Evolutionary conservation across 1,139 yeast species (phyloP).

Genomic region (Yamadazyma dendronema): DNA sequence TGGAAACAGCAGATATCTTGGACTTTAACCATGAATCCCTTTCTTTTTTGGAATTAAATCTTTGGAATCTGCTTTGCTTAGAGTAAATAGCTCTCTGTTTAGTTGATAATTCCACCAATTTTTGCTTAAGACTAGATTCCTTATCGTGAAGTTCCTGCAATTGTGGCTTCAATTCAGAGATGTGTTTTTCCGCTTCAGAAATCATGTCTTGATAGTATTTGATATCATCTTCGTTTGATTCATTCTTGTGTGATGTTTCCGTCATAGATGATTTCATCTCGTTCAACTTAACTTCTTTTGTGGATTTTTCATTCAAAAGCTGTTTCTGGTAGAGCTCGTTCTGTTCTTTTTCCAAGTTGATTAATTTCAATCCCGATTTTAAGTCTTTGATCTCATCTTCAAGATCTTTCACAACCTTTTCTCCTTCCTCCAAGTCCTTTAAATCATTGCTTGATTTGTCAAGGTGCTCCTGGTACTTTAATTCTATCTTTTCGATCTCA

Average conservation of each 20-base stretch:
- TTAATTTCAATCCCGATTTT: constrained; percentile 35
- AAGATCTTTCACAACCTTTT: constrained; percentile 42
- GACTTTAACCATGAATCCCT: constrained; percentile 69
- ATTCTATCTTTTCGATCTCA: constrained; percentile 62
- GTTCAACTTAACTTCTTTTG: constrained; percentile 40
- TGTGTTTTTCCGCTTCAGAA: constrained; percentile 20
- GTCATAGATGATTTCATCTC: constrained; percentile 22
- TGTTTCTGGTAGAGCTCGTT: constrained; percentile 51
- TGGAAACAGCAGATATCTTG: constrained; percentile 25
- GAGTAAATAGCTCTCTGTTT: constrained; percentile 65
- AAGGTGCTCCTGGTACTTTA: constrained; percentile 52
- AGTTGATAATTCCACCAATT: constrained; percentile 45
- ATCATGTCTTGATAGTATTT: constrained; percentile 21
- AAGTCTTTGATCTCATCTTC: constrained; percentile 47
- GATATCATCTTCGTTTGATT: constrained; percentile 18
- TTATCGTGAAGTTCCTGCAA: constrained; percentile 35
- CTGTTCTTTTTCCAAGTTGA: constrained; percentile 51
- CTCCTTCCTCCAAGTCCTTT: constrained; percentile 47
- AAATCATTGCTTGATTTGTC: constrained; percentile 45
- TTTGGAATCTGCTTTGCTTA: constrained; percentile 70
- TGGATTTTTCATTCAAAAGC: constrained; percentile 36
- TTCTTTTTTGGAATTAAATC: constrained; percentile 54
- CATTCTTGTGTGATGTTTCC: constrained; percentile 17
- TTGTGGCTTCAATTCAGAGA: constrained; percentile 37
- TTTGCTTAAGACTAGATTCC: constrained; percentile 41